Evolutionary conservation across 768 basidiomycete genomes (phyloP).

Genomic region (Epithele typhae): DNA sequence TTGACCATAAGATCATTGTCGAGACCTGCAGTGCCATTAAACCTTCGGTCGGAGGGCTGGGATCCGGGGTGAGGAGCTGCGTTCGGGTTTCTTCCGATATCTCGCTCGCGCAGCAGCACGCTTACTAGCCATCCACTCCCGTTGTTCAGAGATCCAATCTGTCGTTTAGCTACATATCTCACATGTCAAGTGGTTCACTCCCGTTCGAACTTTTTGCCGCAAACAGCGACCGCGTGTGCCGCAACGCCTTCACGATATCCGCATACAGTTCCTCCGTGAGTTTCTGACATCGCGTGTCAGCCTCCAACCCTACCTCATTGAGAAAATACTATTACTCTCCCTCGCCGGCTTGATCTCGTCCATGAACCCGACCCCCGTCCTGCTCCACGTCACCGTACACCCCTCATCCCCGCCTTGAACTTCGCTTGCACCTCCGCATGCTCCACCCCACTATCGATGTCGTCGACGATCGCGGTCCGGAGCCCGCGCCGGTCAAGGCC

Average conservation of each 20-base stretch:
- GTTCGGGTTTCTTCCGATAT: too few species aligned
- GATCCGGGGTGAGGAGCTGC: too few species aligned
- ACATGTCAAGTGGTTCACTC: too few species aligned
- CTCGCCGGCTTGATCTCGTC: constrained; percentile 36
- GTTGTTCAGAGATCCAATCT: too few species aligned
- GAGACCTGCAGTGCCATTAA: too few species aligned
- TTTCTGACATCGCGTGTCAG: constrained; percentile 34
- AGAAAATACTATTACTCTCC: constrained; percentile 27
- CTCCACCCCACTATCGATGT: constrained; percentile 46
- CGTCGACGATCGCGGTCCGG: constrained; percentile 52
- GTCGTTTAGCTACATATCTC: too few species aligned
- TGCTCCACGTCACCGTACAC: constrained; percentile 60
- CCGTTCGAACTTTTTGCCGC: too few species aligned
- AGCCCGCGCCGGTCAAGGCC: constrained; percentile 45
- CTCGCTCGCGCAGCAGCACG: too few species aligned
- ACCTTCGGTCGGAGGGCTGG: too few species aligned
- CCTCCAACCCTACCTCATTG: too few species aligned
- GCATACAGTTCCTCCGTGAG: constrained; percentile 49
- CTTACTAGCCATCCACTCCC: too few species aligned
- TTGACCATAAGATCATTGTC: too few species aligned
- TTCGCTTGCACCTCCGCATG: constrained; percentile 38
- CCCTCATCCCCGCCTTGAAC: constrained; percentile 41
- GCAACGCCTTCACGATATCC: constrained; percentile 38
- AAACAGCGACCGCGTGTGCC: constrained; percentile 4
- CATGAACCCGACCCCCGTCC: constrained; percentile 59